Evolutionary conservation across 108 stramenopile species (phyloP).

Genomic region (Nitzschia sp.): DNA sequence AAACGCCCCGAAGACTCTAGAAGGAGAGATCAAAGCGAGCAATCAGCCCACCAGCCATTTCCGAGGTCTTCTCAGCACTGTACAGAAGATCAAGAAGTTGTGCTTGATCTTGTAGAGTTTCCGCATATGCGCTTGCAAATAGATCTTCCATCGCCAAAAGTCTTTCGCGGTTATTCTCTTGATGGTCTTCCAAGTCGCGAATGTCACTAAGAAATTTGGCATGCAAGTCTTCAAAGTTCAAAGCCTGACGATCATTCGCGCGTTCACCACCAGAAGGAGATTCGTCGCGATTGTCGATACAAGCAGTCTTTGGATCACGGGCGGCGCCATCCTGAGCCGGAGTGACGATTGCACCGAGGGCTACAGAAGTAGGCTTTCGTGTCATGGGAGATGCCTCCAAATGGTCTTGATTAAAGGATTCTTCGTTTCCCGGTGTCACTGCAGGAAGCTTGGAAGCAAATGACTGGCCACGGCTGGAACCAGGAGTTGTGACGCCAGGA

Average conservation of each 20-base stretch:
- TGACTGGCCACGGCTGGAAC: neutral
- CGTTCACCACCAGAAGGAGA: neutral
- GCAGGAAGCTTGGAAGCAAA: neutral
- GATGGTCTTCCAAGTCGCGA: constrained; percentile 20
- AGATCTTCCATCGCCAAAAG: constrained; percentile 8
- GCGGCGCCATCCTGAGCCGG: neutral
- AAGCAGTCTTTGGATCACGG: neutral
- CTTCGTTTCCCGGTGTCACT: neutral
- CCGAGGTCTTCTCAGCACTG: neutral
- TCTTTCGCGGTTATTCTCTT: neutral
- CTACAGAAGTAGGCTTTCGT: neutral
- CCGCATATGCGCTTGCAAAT: constrained; percentile 19
- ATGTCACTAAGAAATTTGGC: constrained; percentile 25
- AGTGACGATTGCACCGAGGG: neutral
- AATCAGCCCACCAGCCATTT: neutral
- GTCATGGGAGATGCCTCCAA: neutral
- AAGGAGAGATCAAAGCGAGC: no score
- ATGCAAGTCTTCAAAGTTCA: constrained; percentile 12
- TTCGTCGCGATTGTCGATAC: no score
- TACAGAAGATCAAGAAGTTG: neutral
- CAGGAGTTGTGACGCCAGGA: neutral
- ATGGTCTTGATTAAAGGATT: neutral
- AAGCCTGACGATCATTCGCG: neutral
- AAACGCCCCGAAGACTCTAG: no score
- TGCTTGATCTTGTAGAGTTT: constrained; percentile 12